Percentiles rank a stretch among this genome's conserved stretches.
Conservation (phyloP, 2,329 filamentous ascomycete species). For the Talaromyces sp. region DNA sequence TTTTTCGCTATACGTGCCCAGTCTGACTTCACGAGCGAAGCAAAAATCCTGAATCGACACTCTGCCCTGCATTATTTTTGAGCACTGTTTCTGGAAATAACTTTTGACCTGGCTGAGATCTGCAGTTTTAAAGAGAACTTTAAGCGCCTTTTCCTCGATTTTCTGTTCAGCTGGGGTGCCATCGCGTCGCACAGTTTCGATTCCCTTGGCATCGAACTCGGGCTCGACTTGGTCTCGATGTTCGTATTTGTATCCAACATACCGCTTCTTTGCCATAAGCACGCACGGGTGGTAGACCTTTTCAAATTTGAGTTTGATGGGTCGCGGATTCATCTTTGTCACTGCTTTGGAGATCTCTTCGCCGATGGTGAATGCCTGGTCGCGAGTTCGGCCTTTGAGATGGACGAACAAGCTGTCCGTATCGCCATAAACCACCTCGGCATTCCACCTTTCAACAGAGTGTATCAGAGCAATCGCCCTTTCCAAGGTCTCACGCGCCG, state of each 20-base stretch:
- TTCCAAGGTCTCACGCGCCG: conserved; percentile 88
- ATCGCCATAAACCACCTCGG: conserved; percentile 96
- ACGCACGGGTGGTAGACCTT: conserved; percentile 97
- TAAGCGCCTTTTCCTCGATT: conserved; percentile 88
- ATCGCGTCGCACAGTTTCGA: conserved; percentile 92
- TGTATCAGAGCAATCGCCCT: conserved; percentile 91
- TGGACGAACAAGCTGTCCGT: conserved; percentile 93
- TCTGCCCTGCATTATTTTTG: conserved; percentile 83
- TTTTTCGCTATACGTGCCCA: conserved; percentile 81
- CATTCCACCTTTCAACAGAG: conserved; percentile 78
- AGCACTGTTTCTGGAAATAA: conserved; percentile 86
- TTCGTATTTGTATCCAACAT: conserved; percentile 97
- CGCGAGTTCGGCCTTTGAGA: conserved; percentile 77
- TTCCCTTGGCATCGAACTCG: conserved; percentile 96
- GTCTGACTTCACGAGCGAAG: conserved; percentile 85
- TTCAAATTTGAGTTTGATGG: conserved; percentile 95
- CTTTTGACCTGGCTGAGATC: conserved; percentile 83
- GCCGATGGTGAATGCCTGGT: conserved; percentile 87
- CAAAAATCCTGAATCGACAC: conserved; percentile 94
- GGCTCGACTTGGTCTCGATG: conserved; percentile 67
- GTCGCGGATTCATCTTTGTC: conserved; percentile 83
- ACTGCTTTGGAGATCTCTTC: conserved; percentile 85
- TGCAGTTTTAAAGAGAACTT: conserved; percentile 80
- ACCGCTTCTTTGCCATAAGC: conserved; percentile 91
- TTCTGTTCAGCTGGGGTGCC: conserved; percentile 94